These are phyloP conservation scores for Trypanosoma theileri DNA, from an alignment of 208 protist genomes.

Conservation along the genomic window DNA sequence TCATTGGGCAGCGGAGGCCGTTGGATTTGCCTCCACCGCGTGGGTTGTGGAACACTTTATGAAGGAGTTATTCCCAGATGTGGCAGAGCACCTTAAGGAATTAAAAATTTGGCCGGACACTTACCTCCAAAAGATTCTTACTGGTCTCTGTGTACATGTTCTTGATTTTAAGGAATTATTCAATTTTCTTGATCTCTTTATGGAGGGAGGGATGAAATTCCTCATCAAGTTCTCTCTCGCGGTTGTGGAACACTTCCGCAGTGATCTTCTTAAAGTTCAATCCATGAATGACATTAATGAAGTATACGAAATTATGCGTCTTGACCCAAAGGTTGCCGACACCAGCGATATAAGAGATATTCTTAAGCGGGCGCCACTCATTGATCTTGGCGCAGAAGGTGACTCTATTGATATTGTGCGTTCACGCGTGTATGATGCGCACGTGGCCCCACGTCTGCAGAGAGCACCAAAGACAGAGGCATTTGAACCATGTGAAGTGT, in stretches of 20 bases:
- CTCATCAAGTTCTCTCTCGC: conserved; percentile 86
- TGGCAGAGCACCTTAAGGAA: conserved; percentile 70
- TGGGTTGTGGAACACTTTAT: conserved; percentile 89
- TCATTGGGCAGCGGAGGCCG: conserved; percentile 88
- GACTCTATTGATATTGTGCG: conserved; percentile 60
- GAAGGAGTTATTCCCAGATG: conserved; percentile 62
- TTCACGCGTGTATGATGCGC: conserved; percentile 63
- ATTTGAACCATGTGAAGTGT: conserved; percentile 85
- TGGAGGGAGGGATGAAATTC: conserved; percentile 69
- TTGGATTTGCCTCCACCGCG: conserved; percentile 86
- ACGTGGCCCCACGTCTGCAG: conserved; percentile 73
- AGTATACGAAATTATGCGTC: conserved; percentile 88
- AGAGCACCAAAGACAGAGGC: conserved; percentile 73
- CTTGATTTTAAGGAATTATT: conserved; percentile 84
- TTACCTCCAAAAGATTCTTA: conserved; percentile 91
- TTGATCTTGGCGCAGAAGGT: conserved; percentile 71
- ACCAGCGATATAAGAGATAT: conserved; percentile 61
- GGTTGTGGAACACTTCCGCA: conserved; percentile 83
- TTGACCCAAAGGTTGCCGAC: conserved; percentile 63
- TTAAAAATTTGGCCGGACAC: conserved; percentile 91
- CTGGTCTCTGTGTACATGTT: conserved; percentile 88
- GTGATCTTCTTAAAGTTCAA: conserved; percentile 64
- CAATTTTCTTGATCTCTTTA: conserved; percentile 83
- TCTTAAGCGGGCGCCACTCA: conserved; percentile 49
- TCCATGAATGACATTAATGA: conserved; percentile 48